phyloP scores from a whole-genome alignment of 345 rosid genomes.

The Zanthoxylum bungeanum region DNA sequence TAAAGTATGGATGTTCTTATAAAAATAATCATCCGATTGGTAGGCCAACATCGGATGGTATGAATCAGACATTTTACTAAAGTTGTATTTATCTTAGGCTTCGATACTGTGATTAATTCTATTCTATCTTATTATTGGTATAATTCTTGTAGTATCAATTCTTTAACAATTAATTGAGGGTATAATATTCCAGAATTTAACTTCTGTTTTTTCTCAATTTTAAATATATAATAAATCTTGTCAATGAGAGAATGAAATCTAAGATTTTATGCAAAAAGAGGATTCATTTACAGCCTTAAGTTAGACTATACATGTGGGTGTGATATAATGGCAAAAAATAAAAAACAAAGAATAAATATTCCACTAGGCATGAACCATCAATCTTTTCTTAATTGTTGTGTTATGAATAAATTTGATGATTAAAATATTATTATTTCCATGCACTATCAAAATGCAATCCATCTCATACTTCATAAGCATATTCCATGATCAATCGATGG shows the following conservation, averaged over 20 bases:
- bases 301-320: background rate
- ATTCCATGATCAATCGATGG: background rate
- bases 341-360: slow-evolving; percentile 3
- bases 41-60: background rate
- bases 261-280: background rate
- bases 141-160: background rate
- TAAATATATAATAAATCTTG: background rate
- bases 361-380: background rate
- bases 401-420: background rate
- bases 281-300: slow-evolving; percentile 1
- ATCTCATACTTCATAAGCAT: slow-evolving; percentile 8
- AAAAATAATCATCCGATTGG: background rate
- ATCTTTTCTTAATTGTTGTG: background rate
- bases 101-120: background rate
- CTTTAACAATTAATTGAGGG: background rate
- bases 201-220: no score
- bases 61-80: background rate
- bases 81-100: background rate
- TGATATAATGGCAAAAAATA: no score
- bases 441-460: slow-evolving; percentile 12
- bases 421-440: background rate
- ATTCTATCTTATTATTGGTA: background rate
- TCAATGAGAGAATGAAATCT: background rate
- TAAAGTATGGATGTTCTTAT: no score
- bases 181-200: background rate